Conservation (phyloP, 345 rosid genomes). For the Viola odorata region DNA sequence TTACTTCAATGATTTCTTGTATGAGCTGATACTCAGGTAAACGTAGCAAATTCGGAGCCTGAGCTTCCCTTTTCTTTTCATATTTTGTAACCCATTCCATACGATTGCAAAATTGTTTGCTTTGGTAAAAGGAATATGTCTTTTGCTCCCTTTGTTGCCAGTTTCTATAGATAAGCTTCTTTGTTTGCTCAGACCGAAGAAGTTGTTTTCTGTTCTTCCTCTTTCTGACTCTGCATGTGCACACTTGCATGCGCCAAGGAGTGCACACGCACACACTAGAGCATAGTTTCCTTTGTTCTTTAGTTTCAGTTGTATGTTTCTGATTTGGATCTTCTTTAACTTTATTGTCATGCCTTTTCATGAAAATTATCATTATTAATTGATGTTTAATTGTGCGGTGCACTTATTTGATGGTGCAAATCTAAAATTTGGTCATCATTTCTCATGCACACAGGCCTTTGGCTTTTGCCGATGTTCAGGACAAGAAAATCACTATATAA, state of each 20-base stretch:
- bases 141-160: slow-evolving; percentile 8
- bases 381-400: too few species aligned
- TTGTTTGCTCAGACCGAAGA: background rate
- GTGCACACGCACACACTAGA: background rate
- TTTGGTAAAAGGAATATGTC: slow-evolving; percentile 3
- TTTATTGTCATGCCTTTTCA: background rate
- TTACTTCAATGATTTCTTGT: slow-evolving; percentile 10
- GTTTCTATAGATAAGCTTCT: background rate
- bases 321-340: background rate
- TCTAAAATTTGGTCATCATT: too few species aligned
- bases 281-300: background rate
- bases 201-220: background rate
- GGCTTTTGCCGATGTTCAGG: too few species aligned
- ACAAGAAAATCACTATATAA: too few species aligned
- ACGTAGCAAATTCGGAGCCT: slow-evolving; percentile 7
- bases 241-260: too few species aligned
- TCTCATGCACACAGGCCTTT: too few species aligned
- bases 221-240: background rate
- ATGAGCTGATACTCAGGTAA: slow-evolving; percentile 16
- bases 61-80: background rate
- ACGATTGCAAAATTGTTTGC: slow-evolving; percentile 3
- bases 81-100: slow-evolving; percentile 13
- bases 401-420: too few species aligned
- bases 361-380: background rate
- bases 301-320: background rate